Percentiles rank a stretch among this genome's conserved stretches.
These are phyloP conservation scores for Gyrodon lividus DNA, from an alignment of 768 basidiomycete species.

Conservation along the genomic window DNA sequence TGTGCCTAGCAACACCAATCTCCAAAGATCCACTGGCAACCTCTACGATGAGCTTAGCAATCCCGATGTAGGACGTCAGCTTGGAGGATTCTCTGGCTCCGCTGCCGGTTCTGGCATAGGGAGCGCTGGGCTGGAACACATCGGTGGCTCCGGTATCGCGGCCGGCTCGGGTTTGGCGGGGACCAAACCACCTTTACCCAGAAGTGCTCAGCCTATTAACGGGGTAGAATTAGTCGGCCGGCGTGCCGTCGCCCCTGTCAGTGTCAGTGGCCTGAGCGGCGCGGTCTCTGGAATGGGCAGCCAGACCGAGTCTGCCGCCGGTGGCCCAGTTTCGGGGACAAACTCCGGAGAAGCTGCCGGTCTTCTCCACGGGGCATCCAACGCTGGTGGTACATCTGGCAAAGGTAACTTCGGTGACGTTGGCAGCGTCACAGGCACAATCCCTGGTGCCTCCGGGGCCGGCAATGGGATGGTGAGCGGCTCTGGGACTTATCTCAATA, in stretches of 20 bases:
- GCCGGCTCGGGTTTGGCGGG: too few species aligned
- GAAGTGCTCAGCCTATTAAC: too few species aligned
- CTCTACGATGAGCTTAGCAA: too few species aligned
- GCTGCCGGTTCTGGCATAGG: too few species aligned
- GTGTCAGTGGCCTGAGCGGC: background rate
- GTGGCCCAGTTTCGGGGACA: background rate
- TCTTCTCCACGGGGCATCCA: background rate
- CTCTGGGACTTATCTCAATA: background rate
- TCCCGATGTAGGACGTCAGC: too few species aligned
- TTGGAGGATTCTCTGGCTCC: too few species aligned
- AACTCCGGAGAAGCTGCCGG: background rate
- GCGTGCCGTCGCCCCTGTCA: too few species aligned
- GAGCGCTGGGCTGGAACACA: too few species aligned
- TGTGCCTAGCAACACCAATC: background rate
- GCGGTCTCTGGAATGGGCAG: background rate
- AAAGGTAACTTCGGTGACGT: background rate
- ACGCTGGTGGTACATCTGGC: background rate
- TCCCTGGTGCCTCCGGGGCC: background rate
- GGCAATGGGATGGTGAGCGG: background rate
- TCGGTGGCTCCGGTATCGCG: too few species aligned
- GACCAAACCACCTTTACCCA: too few species aligned
- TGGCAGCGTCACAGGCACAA: background rate
- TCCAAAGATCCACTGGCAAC: too few species aligned
- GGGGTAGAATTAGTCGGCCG: too few species aligned
- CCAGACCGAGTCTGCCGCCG: background rate